phyloP scores from a whole-genome alignment of 2,329 filamentous ascomycete genomes.

The Endocalyx cinctus region DNA sequence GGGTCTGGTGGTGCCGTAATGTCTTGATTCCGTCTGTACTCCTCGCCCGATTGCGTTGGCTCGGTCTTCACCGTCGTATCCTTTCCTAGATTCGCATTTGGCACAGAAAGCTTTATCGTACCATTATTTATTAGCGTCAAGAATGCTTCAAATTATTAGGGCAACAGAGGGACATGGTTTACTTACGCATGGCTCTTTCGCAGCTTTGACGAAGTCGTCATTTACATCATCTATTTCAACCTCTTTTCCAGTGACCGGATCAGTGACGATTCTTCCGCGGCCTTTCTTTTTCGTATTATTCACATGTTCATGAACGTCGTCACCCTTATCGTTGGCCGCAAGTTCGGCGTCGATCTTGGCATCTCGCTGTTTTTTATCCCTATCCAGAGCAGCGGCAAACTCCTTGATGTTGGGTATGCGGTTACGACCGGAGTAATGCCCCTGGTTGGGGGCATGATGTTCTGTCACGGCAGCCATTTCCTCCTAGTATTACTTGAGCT shows the following conservation, averaged over 20 bases:
- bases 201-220: constrained; percentile 61
- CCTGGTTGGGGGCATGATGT: constrained; percentile 18
- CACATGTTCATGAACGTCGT: constrained; percentile 38
- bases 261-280: constrained; percentile 69
- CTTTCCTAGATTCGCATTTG: constrained; percentile 83
- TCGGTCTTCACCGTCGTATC: constrained; percentile 69
- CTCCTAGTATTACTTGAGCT: no score
- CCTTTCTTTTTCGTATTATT: constrained; percentile 34
- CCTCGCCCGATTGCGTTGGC: constrained; percentile 64
- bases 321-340: constrained; percentile 27
- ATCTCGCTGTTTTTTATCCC: constrained; percentile 73
- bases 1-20: constrained; percentile 88
- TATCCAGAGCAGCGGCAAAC: constrained; percentile 75
- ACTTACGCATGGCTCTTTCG: constrained; percentile 65
- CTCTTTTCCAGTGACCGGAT: constrained; percentile 82
- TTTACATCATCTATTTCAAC: constrained; percentile 82
- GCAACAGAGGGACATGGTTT: no score
- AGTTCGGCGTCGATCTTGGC: constrained; percentile 59
- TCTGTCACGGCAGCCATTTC: constrained; percentile 26
- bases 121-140: background rate
- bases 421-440: constrained; percentile 76
- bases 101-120: constrained; percentile 67
- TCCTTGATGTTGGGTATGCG: constrained; percentile 83
- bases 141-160: background rate
- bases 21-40: constrained; percentile 84